These are phyloP conservation scores for Chaetomiaceae sp. DNA, from an alignment of 2,329 filamentous ascomycete genomes.

Conservation along the genomic window DNA sequence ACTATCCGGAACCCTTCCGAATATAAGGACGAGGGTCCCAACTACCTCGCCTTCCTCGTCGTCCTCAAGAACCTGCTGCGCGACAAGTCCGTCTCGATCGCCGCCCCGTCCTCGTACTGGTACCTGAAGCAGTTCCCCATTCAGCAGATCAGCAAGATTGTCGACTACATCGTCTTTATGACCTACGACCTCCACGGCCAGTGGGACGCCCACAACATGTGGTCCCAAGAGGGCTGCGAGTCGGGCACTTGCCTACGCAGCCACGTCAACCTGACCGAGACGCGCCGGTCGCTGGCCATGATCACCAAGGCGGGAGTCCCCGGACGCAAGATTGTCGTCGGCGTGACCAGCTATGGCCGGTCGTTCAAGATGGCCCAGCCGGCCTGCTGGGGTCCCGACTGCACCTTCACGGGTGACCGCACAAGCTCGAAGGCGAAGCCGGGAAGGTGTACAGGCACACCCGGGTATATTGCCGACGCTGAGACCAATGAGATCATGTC, in stretches of 20 bases:
- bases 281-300: slow-evolving; percentile 10
- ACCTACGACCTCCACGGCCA: slow-evolving; percentile 35
- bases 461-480: slow-evolving; percentile 20
- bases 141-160: slow-evolving; percentile 16
- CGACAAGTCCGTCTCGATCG: slow-evolving; percentile 19
- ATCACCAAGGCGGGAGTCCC: slow-evolving; percentile 23
- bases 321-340: slow-evolving; percentile 18
- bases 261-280: slow-evolving; percentile 18
- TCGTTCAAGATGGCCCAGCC: slow-evolving; percentile 17
- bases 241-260: slow-evolving; percentile 23
- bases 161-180: slow-evolving; percentile 35
- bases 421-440: slow-evolving; percentile 3
- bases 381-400: slow-evolving; percentile 11
- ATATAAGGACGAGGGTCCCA: slow-evolving; percentile 24
- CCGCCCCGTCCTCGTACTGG: slow-evolving; percentile 28
- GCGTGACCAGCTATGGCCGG: slow-evolving; percentile 20
- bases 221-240: slow-evolving; percentile 24
- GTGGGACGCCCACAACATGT: slow-evolving; percentile 29
- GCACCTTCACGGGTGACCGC: slow-evolving; percentile 13
- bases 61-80: slow-evolving; percentile 13
- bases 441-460: slow-evolving; percentile 19
- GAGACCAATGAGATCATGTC: slow-evolving; percentile 21
- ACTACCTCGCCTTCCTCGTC: slow-evolving; percentile 32
- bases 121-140: slow-evolving; percentile 30
- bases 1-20: slow-evolving; percentile 32